Evolutionary conservation across 805 yeast species (phyloP).

Genomic region (Zygosaccharomyces kombuchaensis): DNA sequence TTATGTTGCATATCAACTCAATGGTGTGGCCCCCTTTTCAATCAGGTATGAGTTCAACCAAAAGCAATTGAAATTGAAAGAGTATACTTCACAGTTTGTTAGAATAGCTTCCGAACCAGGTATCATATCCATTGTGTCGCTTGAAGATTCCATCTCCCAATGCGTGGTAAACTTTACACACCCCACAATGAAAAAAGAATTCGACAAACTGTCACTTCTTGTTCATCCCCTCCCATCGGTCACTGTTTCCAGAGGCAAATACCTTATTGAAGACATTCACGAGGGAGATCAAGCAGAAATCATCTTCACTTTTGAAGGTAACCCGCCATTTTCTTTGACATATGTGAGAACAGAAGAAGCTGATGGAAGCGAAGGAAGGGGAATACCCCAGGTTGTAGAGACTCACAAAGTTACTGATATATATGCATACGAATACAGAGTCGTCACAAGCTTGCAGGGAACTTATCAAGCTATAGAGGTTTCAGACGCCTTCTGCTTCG

Average conservation of each 20-base stretch:
- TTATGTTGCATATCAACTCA: constrained; percentile 66
- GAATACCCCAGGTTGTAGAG: constrained; percentile 58
- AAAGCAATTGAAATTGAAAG: constrained; percentile 51
- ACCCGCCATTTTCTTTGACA: constrained; percentile 85
- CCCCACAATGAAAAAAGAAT: constrained; percentile 33
- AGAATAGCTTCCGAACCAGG: constrained; percentile 85
- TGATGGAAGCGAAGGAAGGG: constrained; percentile 38
- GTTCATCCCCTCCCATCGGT: constrained; percentile 72
- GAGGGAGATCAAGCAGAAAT: constrained; percentile 94
- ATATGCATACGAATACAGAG: constrained; percentile 60
- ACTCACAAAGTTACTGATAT: constrained; percentile 57
- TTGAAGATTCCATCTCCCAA: constrained; percentile 69
- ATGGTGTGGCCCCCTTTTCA: constrained; percentile 76
- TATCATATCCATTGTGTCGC: constrained; percentile 55
- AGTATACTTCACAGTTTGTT: constrained; percentile 46
- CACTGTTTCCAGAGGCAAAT: constrained; percentile 74
- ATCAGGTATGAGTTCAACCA: constrained; percentile 72
- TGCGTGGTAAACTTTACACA: constrained; percentile 61
- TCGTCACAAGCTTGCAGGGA: constrained; percentile 82
- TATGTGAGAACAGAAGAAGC: constrained; percentile 67
- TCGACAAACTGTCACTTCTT: constrained; percentile 35
- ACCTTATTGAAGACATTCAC: constrained; percentile 74
- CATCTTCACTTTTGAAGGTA: constrained; percentile 74
- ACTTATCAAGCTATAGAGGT: constrained; percentile 88
- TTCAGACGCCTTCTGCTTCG: constrained; percentile 75